Base-by-base conservation (phyloP, 1,139 yeast genomes). In the Wickerhamomyces sp. region DNA sequence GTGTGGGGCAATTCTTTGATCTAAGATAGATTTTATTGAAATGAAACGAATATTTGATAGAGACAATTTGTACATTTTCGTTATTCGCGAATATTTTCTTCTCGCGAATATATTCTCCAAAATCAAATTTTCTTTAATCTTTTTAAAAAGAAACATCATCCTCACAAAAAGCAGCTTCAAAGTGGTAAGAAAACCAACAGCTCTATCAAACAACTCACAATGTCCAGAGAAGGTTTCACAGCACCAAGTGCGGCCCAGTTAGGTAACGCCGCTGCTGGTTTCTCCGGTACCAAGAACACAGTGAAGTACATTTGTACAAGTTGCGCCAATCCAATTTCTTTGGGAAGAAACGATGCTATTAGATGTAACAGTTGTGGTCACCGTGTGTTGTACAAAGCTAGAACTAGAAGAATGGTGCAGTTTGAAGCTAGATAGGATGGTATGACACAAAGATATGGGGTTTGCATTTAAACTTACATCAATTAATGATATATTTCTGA, bases 351-450 rank as follows among this genome's bases (percentile, higher is more conserved):
- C 51, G 98, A 91, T 61, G 95, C 97, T 35, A 95, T 91, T 47
- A 85, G 98, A 68, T 91, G 98, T 68, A 89, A 89, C 64, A 95
- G 89, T 54, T 91, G 98, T 64, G 98, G 98, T 42, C 98, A 91
- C 66, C 82, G 98, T 66, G 97, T 91, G 45, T 70, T 91, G 48
- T 87, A 91, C 69, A 91, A 91, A 69, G 95, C 96, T 47, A 81
- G 98, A 70, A 89, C 97, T 32, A 84, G 89, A 70, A 78, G 97
- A 67, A 87, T 89, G 94, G 93, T 51, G 25, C 55, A 51, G 41
- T 51, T 51, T 28, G 55, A 51, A 38, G 55, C 55, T 9, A 45
- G 55, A 42, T 50, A 32, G 37, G 14, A 15, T 7, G 10, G 18
- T 13, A n/a, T n/a, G n/a, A n/a, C n/a, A n/a, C n/a, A n/a, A n/a